Conservation (phyloP, 2,329 filamentous ascomycete genomes). For the Xylogone sp. region DNA sequence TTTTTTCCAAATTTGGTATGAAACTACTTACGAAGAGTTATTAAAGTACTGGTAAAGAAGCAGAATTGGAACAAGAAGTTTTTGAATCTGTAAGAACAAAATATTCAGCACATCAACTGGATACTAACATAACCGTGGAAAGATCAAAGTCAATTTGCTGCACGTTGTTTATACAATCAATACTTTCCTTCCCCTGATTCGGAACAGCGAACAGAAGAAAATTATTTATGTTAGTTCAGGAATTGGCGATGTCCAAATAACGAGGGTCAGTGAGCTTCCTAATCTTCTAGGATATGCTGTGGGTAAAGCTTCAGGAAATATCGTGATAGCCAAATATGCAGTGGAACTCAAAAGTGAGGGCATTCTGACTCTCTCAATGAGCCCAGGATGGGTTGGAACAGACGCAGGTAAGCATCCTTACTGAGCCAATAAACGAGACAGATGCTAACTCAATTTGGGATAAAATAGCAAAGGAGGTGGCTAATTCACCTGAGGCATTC, state of each 20-base stretch:
- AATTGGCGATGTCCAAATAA: conserved; percentile 5
- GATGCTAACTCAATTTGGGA: neutral
- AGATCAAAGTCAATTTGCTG: conserved; percentile 5
- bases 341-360: conserved; percentile 4
- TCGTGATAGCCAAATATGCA: conserved; percentile 5
- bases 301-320: conserved; percentile 3
- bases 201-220: conserved; percentile 5
- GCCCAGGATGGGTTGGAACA: conserved; percentile 7
- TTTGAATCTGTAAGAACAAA: neutral
- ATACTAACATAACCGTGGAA: neutral
- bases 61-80: conserved; percentile 1
- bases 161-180: conserved; percentile 5
- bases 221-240: conserved; percentile 2
- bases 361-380: conserved; percentile 3
- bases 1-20: too few species aligned
- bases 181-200: conserved; percentile 4
- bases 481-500: neutral
- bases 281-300: conserved; percentile 5
- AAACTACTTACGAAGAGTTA: too few species aligned
- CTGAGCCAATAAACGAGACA: neutral
- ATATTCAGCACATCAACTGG: neutral
- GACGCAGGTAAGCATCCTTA: neutral
- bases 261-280: neutral
- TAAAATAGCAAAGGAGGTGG: neutral
- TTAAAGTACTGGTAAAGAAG: neutral